Evolutionary conservation across 352 stramenopile species (phyloP).

Genomic region (Plasmopara muralis): DNA sequence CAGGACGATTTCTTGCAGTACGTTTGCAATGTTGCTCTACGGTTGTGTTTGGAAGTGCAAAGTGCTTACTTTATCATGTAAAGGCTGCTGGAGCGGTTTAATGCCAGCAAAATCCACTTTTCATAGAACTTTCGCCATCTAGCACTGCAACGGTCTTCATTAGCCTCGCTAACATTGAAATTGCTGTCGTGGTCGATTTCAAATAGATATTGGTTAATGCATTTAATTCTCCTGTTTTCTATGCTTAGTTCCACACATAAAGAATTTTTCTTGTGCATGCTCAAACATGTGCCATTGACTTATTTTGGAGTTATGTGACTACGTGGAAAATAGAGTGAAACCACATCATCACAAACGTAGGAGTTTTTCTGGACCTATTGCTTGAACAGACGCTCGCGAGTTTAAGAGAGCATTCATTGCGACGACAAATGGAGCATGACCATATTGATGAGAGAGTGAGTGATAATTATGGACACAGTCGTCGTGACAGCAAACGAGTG

Average conservation of each 20-base stretch:
- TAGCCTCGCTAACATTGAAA: no score
- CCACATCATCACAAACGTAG: background rate
- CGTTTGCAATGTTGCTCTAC: slow-evolving; percentile 9
- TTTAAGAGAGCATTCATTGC: slow-evolving; percentile 3
- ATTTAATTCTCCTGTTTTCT: no score
- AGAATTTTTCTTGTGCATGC: no score
- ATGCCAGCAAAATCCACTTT: slow-evolving; percentile 96
- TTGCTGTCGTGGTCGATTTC: no score
- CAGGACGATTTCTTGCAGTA: slow-evolving; percentile 97
- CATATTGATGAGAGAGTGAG: slow-evolving; percentile 15
- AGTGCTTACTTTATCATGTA: slow-evolving; percentile 8
- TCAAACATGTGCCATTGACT: no score
- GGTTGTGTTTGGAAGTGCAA: background rate
- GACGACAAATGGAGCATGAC: slow-evolving; percentile 28
- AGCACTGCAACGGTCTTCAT: no score
- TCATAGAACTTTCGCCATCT: slow-evolving; percentile 34
- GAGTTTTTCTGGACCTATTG: background rate
- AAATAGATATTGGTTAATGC: no score
- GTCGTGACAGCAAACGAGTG: slow-evolving; percentile 17
- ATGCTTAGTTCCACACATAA: no score
- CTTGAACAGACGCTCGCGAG: background rate
- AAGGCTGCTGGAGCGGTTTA: slow-evolving; percentile 94
- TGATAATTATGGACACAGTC: slow-evolving; percentile 20
- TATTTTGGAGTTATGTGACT: no score
- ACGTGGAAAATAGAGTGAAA: no score